Evolutionary conservation across 495 filamentous ascomycete species (phyloP).

Genomic region (Hyaloscypha variabilis): DNA sequence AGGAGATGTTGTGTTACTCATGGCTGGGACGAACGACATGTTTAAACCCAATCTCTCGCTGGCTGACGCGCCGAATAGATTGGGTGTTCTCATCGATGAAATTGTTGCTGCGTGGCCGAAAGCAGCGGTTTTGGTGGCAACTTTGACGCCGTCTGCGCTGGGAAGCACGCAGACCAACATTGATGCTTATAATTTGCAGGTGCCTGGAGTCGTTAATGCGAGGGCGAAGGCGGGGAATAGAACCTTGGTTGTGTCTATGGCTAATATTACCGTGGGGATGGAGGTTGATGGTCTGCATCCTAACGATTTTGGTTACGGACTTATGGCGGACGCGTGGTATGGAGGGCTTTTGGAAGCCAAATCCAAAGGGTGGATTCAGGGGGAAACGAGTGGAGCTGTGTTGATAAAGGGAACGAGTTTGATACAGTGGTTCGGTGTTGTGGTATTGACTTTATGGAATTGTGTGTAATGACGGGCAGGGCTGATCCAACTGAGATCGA

Average conservation of each 20-base stretch:
- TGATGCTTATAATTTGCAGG: not conserved
- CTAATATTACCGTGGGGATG: not conserved
- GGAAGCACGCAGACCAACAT: not conserved
- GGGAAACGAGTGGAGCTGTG: not conserved
- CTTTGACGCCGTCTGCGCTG: not conserved
- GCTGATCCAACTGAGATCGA: too few species aligned
- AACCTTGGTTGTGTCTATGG: not conserved
- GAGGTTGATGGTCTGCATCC: not conserved
- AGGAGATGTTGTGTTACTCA: not conserved
- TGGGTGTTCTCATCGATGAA: not conserved
- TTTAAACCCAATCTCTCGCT: not conserved
- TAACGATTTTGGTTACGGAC: not conserved
- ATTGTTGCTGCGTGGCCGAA: not conserved
- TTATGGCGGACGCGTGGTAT: not conserved
- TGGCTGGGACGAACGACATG: not conserved
- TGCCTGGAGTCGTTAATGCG: not conserved
- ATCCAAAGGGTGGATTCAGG: not conserved
- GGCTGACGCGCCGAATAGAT: not conserved
- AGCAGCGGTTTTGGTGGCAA: not conserved
- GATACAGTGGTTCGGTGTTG: not conserved
- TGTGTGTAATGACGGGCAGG: not conserved
- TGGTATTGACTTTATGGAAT: not conserved
- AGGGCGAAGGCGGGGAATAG: not conserved
- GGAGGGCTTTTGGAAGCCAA: not conserved
- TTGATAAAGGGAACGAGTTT: not conserved